A percentile compares a stretch with the other conserved stretches of the same genome.
phyloP scores from a whole-genome alignment of 768 basidiomycete species.

The Psilocybe cyanescens region DNA sequence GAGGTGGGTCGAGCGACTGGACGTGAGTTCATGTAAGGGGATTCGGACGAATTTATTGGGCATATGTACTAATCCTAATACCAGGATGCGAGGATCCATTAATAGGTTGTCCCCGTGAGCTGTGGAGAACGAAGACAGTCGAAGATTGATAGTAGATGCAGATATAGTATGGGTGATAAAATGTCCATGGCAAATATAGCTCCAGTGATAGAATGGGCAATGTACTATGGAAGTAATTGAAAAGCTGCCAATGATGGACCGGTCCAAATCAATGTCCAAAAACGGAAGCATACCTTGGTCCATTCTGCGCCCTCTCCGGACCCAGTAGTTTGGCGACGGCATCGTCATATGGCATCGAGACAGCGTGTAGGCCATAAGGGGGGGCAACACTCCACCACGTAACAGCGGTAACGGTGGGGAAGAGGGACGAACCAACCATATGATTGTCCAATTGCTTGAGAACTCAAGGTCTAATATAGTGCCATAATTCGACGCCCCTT shows the following conservation, averaged over 20 bases:
- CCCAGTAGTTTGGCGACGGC: not conserved
- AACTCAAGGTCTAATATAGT: not conserved
- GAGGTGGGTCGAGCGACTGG: not conserved
- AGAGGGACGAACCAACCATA: not conserved
- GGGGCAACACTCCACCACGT: not conserved
- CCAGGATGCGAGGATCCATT: not conserved
- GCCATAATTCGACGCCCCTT: not conserved
- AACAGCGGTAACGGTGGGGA: not conserved
- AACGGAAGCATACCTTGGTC: not conserved
- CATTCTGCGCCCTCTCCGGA: not conserved
- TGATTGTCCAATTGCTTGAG: not conserved
- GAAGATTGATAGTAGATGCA: not conserved
- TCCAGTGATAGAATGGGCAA: too few relatives aligned
- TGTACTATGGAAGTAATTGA: too few relatives aligned
- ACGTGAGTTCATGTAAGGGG: not conserved
- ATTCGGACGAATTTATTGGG: not conserved
- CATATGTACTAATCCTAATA: not conserved
- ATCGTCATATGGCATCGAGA: not conserved
- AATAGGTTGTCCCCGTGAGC: not conserved
- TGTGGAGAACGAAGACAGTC: not conserved
- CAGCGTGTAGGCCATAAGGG: not conserved
- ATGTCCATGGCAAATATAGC: too few relatives aligned
- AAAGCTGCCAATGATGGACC: too few relatives aligned
- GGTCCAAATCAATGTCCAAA: too few relatives aligned
- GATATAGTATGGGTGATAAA: too few relatives aligned